Base-by-base conservation (phyloP, 2,329 filamentous ascomycete genomes). In the Fusarium ramigenum region DNA sequence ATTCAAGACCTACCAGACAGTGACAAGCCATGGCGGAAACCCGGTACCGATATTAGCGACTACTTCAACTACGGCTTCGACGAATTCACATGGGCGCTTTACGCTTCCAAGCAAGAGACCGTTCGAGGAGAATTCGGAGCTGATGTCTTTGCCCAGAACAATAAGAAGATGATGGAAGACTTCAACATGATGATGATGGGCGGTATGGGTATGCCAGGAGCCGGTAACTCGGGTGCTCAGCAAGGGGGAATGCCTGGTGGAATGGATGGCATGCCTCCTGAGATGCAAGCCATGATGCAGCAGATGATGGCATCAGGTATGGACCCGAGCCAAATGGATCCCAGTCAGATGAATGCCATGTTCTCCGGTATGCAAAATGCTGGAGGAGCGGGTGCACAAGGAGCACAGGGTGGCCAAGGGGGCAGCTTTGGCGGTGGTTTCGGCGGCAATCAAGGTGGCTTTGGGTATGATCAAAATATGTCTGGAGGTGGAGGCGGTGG, bases 51-150 rank as follows among this genome's bases (percentile, higher is more conserved):
- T 79, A 90, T 97, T 61, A 96, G 93, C 67, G 96, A 99, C 81
- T 98, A 97, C 84, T 98, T 98, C 89, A 98, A 98, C 85, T 98
- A 98, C 83, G 96, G 96, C 66, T 98, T 98, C 80, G 96, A 98
- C 83, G 96, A 98, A 83, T 98, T 98, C 83, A 97, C 95, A 2
- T 99, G 96, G 96, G 93, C 95, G 10, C 89, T 95, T 60, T 99
- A 99, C 81, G 95, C 95, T 37, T 87, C 94, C 67, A 97, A 97
- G 79, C 96, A 98, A 81, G 91, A 96, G 74, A 87, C 86, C 30
- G 87, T 98, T 78, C 90, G 93, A 23, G 90, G 90, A 74, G 93
- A 96, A 76, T 94, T 94, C 75, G 90, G 89, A 64, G 90, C 92
- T 53, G 90, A 92, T 47, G 85, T 86, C 47, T 87, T 92, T 59